These are phyloP conservation scores for Apostasia ramifera DNA, from an alignment of 106 monocot species.

Conservation along the genomic window DNA sequence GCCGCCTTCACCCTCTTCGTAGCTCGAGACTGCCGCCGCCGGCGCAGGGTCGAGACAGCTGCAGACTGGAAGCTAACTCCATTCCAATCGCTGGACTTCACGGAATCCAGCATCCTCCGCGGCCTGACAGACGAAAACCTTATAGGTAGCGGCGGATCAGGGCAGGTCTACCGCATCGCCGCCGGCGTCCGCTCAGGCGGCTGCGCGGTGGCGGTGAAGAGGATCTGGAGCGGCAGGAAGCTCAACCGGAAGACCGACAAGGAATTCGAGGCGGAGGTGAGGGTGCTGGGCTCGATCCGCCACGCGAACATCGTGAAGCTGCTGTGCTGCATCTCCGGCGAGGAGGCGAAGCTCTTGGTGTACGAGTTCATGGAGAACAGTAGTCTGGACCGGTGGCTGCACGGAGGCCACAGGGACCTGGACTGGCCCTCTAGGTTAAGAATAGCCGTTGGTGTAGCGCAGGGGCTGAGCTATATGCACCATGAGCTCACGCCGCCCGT, in stretches of 20 bases:
- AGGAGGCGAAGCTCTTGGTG: constrained; percentile 30
- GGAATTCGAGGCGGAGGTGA: constrained; percentile 45
- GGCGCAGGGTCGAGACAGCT: not conserved
- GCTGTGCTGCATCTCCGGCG: constrained; percentile 33
- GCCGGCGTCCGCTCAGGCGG: constrained; percentile 8
- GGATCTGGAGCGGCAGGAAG: constrained; percentile 21
- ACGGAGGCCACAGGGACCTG: constrained; percentile 19
- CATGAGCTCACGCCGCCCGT: constrained; percentile 57
- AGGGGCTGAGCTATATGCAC: constrained; percentile 82
- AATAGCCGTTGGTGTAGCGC: constrained; percentile 66
- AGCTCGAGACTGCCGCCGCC: constrained; percentile 19
- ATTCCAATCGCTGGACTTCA: constrained; percentile 55
- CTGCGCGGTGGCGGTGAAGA: constrained; percentile 23
- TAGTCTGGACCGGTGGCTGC: constrained; percentile 63
- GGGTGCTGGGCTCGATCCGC: constrained; percentile 38
- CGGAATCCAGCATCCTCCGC: constrained; percentile 32
- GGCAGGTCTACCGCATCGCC: constrained; percentile 49
- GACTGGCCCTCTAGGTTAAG: constrained; percentile 76
- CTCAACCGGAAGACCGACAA: constrained; percentile 21
- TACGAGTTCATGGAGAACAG: constrained; percentile 61
- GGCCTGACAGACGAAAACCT: constrained; percentile 53
- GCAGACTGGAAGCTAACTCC: constrained; percentile 65
- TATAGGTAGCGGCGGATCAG: constrained; percentile 58
- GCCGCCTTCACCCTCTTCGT: constrained; percentile 3
- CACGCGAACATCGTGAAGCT: constrained; percentile 54